Evolutionary conservation across 139 green algal species (phyloP).

Genomic region (Haematococcus lacustris): DNA sequence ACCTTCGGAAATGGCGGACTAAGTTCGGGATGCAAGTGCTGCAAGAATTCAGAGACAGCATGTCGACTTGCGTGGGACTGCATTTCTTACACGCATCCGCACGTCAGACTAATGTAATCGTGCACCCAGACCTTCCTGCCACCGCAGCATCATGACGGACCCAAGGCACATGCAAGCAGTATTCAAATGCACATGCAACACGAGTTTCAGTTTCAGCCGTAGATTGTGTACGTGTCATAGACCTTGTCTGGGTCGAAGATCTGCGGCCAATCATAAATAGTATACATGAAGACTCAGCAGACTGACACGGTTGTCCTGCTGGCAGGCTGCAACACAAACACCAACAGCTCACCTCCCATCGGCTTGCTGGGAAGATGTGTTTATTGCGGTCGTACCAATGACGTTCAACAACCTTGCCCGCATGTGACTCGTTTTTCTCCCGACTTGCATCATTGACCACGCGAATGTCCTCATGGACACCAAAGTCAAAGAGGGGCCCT

Average conservation of each 20-base stretch:
- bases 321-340: too few species aligned
- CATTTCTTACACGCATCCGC: slow-evolving; percentile 6
- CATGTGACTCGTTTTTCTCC: slow-evolving; percentile 82
- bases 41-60: slow-evolving; percentile 23
- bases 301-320: too few species aligned
- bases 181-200: too few species aligned
- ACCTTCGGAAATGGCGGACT: slow-evolving; percentile 25
- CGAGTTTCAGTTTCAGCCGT: too few species aligned
- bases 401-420: slow-evolving; percentile 79
- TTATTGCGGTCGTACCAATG: slow-evolving; percentile 98
- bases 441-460: slow-evolving; percentile 68
- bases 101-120: too few species aligned
- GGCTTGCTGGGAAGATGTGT: slow-evolving; percentile 94
- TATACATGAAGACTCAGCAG: too few species aligned
- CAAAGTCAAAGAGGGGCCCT: slow-evolving; percentile 94
- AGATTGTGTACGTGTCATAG: slow-evolving; percentile 60
- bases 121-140: too few species aligned
- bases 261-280: too few species aligned
- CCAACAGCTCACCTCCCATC: slow-evolving; percentile 88
- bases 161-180: too few species aligned
- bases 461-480: slow-evolving; percentile 81
- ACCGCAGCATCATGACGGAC: too few species aligned
- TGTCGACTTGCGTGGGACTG: slow-evolving; percentile 28
- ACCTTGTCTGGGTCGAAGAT: slow-evolving; percentile 65
- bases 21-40: slow-evolving; percentile 30